Percentiles rank a stretch among this genome's conserved stretches.
These are phyloP conservation scores for Lactarius hatsudake DNA, from an alignment of 768 basidiomycete species.

Conservation along the genomic window DNA sequence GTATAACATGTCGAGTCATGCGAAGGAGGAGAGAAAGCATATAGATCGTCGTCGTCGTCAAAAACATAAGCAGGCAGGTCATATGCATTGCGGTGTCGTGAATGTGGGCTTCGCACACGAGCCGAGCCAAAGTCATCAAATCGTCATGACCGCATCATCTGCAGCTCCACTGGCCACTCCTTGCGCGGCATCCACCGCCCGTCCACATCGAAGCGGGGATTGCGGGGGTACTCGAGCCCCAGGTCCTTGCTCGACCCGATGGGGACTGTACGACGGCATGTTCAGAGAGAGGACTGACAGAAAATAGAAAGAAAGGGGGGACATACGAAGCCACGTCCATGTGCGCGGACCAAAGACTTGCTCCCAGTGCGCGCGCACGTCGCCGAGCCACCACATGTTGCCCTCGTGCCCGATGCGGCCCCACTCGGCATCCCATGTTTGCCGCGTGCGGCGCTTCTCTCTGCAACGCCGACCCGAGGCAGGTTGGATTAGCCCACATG, in stretches of 20 bases:
- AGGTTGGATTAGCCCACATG: not conserved
- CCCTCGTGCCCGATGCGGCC: slow-evolving; percentile 72
- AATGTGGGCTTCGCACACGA: not conserved
- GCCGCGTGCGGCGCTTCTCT: slow-evolving; percentile 44
- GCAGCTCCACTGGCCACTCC: slow-evolving; percentile 70
- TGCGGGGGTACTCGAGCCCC: slow-evolving; percentile 62
- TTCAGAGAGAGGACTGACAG: not conserved
- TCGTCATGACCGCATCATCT: slow-evolving; percentile 33
- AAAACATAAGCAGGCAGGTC: not conserved
- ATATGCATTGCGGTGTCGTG: not conserved
- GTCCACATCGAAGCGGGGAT: slow-evolving; percentile 69
- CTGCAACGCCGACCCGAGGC: slow-evolving; percentile 35
- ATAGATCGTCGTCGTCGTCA: not conserved
- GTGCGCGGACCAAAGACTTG: slow-evolving; percentile 72
- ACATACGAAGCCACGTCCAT: slow-evolving; percentile 81
- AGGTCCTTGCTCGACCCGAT: slow-evolving; percentile 54
- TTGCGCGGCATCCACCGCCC: slow-evolving; percentile 63
- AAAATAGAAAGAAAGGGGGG: not conserved
- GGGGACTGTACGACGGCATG: slow-evolving; percentile 35
- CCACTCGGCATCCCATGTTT: slow-evolving; percentile 78
- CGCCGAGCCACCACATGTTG: slow-evolving; percentile 84
- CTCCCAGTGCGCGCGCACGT: slow-evolving; percentile 61
- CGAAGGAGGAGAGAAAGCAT: not conserved
- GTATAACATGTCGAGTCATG: not conserved
- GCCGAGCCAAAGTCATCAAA: not conserved